Conservation (phyloP, 2,329 filamentous ascomycete genomes). For the Cytospora schulzeri region DNA sequence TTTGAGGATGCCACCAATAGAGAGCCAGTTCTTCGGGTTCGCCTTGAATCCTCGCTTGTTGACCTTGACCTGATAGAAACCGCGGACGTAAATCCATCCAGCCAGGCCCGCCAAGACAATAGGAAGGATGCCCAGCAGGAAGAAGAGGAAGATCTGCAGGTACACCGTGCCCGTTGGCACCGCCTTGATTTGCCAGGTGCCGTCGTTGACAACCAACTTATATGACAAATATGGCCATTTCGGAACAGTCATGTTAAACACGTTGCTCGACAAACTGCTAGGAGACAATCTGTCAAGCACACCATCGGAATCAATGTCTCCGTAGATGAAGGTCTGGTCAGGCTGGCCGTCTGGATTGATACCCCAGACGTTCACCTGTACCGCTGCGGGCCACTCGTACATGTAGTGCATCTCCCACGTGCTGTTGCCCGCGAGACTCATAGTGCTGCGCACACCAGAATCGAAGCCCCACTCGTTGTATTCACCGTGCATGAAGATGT, state of each 20-base stretch:
- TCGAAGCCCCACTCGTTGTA: constrained; percentile 67
- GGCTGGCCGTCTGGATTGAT: constrained; percentile 63
- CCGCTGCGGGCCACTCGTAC: constrained; percentile 61
- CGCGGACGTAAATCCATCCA: constrained; percentile 59
- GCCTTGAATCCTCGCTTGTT: constrained; percentile 57
- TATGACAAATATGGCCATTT: constrained; percentile 56
- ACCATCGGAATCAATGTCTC: constrained; percentile 60
- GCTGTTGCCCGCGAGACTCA: constrained; percentile 50
- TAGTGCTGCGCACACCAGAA: constrained; percentile 53
- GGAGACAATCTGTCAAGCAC: constrained; percentile 63
- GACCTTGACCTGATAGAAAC: constrained; percentile 58
- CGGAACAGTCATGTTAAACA: constrained; percentile 61
- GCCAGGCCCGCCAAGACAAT: constrained; percentile 50
- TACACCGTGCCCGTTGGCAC: constrained; percentile 55
- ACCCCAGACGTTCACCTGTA: constrained; percentile 67
- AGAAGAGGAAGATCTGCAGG: constrained; percentile 54
- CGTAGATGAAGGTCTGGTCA: constrained; percentile 59
- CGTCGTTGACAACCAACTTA: constrained; percentile 57
- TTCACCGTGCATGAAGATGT: constrained; percentile 61
- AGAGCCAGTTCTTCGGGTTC: constrained; percentile 25
- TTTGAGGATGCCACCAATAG: constrained; percentile 26
- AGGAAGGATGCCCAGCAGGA: constrained; percentile 56
- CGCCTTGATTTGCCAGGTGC: constrained; percentile 51
- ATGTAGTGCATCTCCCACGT: constrained; percentile 62
- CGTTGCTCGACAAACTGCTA: constrained; percentile 53